These are phyloP conservation scores for Linnemannia hyalina DNA, from an alignment of 192 early-diverging fungal genomes.

Conservation along the genomic window DNA sequence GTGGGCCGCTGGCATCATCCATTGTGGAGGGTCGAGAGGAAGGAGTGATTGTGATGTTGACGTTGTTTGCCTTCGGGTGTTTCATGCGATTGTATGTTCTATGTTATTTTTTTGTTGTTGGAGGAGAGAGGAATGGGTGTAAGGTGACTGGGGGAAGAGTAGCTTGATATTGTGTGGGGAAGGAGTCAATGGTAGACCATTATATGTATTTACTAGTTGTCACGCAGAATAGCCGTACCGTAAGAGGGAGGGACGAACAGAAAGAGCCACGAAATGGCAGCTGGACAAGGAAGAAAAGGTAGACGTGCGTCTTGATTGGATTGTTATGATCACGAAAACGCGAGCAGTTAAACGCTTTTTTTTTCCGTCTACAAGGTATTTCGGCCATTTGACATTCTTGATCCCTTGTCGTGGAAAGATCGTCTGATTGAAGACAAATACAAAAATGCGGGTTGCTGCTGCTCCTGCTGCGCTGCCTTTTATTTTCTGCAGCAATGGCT, in stretches of 20 bases:
- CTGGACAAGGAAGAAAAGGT: neutral
- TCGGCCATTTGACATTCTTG: too few species aligned
- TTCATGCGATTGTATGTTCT: neutral
- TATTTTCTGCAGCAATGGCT: too few species aligned
- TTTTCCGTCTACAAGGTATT: too few species aligned
- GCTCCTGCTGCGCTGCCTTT: too few species aligned
- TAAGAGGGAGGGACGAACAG: neutral
- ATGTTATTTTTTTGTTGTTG: neutral
- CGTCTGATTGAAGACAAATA: too few species aligned
- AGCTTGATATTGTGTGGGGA: neutral
- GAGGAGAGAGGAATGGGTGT: neutral
- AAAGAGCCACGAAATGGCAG: too few species aligned
- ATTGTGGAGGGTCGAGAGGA: conserved; percentile 22
- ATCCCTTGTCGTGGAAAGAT: too few species aligned
- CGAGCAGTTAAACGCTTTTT: too few species aligned
- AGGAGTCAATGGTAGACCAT: neutral
- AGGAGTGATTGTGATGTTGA: conserved; percentile 35
- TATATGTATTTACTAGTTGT: neutral
- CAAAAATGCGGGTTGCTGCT: too few species aligned
- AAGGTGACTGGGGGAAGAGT: neutral
- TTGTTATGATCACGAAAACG: too few species aligned
- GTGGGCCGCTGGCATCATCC: conserved; percentile 1
- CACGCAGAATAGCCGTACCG: neutral
- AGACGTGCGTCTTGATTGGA: neutral
- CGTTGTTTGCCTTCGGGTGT: neutral